phyloP scores from a whole-genome alignment of 2,329 filamentous ascomycete species.

The Colletotrichum navitas region DNA sequence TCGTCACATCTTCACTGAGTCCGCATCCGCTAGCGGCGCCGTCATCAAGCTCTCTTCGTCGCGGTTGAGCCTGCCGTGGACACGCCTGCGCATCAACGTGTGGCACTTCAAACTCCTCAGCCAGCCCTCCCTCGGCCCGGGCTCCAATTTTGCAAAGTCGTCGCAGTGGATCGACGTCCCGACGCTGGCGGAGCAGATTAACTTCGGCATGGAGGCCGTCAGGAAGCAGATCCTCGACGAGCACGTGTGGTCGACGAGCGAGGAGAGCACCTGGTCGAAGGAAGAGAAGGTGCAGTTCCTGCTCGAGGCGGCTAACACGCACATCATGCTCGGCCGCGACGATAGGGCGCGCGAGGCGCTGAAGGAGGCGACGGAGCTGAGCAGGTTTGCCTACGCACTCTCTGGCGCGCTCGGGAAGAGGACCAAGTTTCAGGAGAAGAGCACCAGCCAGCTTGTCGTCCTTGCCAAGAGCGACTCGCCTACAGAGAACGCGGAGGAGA shows the following conservation, averaged over 20 bases:
- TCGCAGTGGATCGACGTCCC: constrained; percentile 72
- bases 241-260: constrained; percentile 54
- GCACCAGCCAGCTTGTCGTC: constrained; percentile 90
- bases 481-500: constrained; percentile 40
- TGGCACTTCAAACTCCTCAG: constrained; percentile 73
- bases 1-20: constrained; percentile 58
- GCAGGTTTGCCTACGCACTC: constrained; percentile 83
- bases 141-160: constrained; percentile 67
- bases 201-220: constrained; percentile 57
- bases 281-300: constrained; percentile 77
- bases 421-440: constrained; percentile 83
- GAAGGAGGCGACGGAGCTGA: constrained; percentile 72
- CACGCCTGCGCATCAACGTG: constrained; percentile 78
- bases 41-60: constrained; percentile 55
- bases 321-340: constrained; percentile 87
- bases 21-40: constrained; percentile 44
- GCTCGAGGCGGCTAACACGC: constrained; percentile 84
- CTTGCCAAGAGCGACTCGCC: constrained; percentile 77
- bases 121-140: constrained; percentile 66
- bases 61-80: constrained; percentile 65
- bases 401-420: constrained; percentile 89
- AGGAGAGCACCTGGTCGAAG: constrained; percentile 54
- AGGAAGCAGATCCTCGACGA: constrained; percentile 52
- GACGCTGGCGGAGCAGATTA: constrained; percentile 64
- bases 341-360: constrained; percentile 79